Percentiles rank a stretch among this genome's conserved stretches.
These are phyloP conservation scores for Solanum chacoense DNA, from an alignment of 305 asterid genomes.

Conservation along the genomic window DNA sequence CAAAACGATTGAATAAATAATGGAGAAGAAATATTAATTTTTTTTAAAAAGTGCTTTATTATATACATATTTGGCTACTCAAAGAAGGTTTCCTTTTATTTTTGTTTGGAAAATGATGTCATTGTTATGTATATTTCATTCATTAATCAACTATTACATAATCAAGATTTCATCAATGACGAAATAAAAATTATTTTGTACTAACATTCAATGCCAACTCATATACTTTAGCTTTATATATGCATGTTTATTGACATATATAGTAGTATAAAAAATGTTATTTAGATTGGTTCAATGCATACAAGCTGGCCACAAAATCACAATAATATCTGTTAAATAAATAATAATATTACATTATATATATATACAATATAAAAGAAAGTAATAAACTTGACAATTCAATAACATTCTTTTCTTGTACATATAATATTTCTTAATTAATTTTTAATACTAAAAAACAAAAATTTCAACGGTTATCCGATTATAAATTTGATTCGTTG, in stretches of 20 bases:
- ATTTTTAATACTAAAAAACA: background rate
- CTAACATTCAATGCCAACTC: background rate
- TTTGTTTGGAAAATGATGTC: background rate
- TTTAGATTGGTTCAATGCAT: background rate
- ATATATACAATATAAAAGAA: background rate
- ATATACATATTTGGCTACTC: background rate
- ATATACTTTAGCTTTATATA: background rate
- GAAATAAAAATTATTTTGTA: background rate
- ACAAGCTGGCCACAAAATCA: background rate
- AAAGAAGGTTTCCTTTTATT: background rate
- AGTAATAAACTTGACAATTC: background rate
- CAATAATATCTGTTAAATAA: background rate
- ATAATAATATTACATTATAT: background rate
- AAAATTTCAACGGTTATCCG: background rate
- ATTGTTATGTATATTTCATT: background rate
- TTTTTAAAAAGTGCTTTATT: background rate
- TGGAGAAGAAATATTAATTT: background rate
- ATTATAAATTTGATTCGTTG: background rate
- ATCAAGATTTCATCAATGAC: background rate
- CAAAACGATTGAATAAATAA: no score
- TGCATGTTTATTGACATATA: background rate
- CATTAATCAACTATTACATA: background rate
- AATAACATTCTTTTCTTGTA: background rate
- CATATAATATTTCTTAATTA: background rate
- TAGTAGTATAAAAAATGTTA: no score